phyloP scores from a whole-genome alignment of 179 eudicot genomes.

The Pouteria campechiana region DNA sequence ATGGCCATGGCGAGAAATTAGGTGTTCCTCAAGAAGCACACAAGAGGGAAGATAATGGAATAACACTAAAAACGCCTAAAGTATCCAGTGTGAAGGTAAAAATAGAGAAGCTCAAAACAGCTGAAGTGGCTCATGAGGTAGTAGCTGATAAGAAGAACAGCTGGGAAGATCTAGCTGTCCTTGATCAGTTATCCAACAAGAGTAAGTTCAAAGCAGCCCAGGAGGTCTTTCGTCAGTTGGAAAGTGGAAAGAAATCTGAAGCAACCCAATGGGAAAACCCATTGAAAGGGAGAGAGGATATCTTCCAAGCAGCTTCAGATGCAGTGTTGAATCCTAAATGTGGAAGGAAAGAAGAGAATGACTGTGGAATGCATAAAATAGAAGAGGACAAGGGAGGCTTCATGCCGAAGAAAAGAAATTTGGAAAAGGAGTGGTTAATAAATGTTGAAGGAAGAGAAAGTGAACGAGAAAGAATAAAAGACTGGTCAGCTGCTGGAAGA shows the following conservation, averaged over 20 bases:
- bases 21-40: background rate
- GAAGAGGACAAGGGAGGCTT: constrained; percentile 20
- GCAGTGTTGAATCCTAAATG: constrained; percentile 7
- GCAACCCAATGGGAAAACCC: constrained; percentile 22
- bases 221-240: constrained; percentile 28
- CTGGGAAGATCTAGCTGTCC: constrained; percentile 11
- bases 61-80: constrained; percentile 9
- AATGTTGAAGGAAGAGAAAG: constrained; percentile 41
- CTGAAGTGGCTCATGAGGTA: constrained; percentile 7
- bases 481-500: constrained; percentile 72
- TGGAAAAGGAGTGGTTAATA: constrained; percentile 23
- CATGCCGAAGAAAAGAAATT: constrained; percentile 18
- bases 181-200: constrained; percentile 11
- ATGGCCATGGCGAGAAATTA: too few relatives aligned
- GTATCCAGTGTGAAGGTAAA: constrained; percentile 13
- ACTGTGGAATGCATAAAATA: constrained; percentile 11
- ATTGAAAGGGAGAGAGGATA: constrained; percentile 19
- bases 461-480: constrained; percentile 61
- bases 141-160: constrained; percentile 14
- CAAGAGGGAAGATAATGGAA: constrained; percentile 14
- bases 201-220: constrained; percentile 22
- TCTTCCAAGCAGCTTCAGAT: constrained; percentile 18
- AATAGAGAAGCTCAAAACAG: constrained; percentile 8
- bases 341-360: constrained; percentile 13
- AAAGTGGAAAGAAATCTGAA: constrained; percentile 23